phyloP scores from a whole-genome alignment of 2,329 filamentous ascomycete species.

The Aspergillus spinulosporus region DNA sequence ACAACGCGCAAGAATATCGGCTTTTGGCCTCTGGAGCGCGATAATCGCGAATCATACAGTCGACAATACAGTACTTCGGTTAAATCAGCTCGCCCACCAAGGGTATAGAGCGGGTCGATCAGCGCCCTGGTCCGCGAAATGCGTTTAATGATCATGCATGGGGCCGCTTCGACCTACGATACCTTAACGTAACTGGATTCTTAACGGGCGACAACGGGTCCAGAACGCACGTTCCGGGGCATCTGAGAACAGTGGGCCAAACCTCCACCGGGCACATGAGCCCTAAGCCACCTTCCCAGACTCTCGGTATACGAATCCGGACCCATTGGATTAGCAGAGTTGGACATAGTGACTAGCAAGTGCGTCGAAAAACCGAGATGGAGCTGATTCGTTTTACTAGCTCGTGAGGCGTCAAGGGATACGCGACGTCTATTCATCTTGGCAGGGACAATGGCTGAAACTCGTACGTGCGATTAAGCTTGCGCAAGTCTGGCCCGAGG shows the following conservation, averaged over 20 bases:
- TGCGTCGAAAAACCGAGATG: background rate
- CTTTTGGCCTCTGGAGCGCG: conserved; percentile 6
- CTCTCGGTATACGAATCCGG: conserved; percentile 18
- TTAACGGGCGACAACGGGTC: conserved; percentile 9
- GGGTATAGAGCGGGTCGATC: conserved; percentile 10
- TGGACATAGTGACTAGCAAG: background rate
- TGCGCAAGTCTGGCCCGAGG: conserved; percentile 17
- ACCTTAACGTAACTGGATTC: background rate
- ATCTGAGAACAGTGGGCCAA: conserved; percentile 19
- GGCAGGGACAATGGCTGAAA: conserved; percentile 23
- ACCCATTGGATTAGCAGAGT: conserved; percentile 6
- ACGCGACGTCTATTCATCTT: conserved; percentile 8
- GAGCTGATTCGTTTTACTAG: background rate
- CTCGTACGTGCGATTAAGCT: conserved; percentile 5
- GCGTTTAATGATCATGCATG: conserved; percentile 15
- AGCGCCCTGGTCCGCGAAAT: conserved; percentile 10
- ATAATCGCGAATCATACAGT: conserved; percentile 6
- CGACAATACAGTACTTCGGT: conserved; percentile 12
- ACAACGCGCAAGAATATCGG: background rate
- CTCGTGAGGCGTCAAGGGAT: conserved; percentile 14
- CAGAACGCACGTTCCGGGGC: conserved; percentile 21
- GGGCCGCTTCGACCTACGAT: background rate
- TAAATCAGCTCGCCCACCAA: background rate
- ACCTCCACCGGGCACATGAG: conserved; percentile 20
- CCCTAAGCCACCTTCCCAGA: conserved; percentile 16